Percentiles rank a stretch among this genome's conserved stretches.
Evolutionary conservation across 2,329 filamentous ascomycete genomes (phyloP).

Genomic region (Drechslerella dactyloides): DNA sequence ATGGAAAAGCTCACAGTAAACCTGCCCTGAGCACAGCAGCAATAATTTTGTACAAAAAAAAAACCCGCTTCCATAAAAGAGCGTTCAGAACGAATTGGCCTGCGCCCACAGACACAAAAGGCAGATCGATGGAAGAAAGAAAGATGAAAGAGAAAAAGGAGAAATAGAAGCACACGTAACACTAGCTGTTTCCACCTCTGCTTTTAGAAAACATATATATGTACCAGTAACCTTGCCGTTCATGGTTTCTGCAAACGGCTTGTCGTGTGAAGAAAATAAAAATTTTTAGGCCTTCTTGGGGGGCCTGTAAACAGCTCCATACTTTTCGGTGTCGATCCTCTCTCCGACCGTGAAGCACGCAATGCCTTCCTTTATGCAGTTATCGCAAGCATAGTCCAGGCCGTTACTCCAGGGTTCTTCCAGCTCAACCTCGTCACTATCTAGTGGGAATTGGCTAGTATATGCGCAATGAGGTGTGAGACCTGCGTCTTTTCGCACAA

Average conservation of each 20-base stretch:
- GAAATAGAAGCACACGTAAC: no score
- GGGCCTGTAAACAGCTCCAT: constrained; percentile 32
- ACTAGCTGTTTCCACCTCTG: no score
- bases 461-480: constrained; percentile 36
- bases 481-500: constrained; percentile 20
- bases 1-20: background rate
- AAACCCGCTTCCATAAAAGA: background rate
- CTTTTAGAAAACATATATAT: no score
- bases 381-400: constrained; percentile 25
- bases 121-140: no score
- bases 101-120: background rate
- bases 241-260: no score
- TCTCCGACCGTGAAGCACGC: constrained; percentile 37
- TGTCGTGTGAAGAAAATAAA: no score
- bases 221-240: no score
- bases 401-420: constrained; percentile 38
- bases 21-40: background rate
- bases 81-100: background rate
- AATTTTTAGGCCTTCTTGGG: constrained; percentile 28
- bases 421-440: constrained; percentile 23
- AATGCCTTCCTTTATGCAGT: constrained; percentile 37
- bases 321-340: constrained; percentile 41
- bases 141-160: no score
- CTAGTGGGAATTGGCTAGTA: constrained; percentile 41
- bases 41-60: constrained; percentile 3